Conservation (phyloP, 495 filamentous ascomycete genomes). For the Ramalina peruviana region DNA sequence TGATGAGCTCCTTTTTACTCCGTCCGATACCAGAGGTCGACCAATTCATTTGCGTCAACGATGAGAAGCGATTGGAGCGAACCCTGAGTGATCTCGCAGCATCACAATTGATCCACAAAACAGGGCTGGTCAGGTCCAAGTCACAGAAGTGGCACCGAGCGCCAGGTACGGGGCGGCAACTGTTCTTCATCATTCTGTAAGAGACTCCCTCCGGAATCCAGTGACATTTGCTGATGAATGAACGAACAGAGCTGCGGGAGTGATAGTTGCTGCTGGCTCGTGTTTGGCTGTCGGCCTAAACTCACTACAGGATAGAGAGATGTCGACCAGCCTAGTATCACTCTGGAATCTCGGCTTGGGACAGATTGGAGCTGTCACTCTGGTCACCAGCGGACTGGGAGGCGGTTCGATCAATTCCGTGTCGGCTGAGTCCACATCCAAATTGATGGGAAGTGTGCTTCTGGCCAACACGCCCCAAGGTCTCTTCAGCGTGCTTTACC, state of each 20-base stretch:
- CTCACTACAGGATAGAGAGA: background rate
- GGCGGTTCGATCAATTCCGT: no score
- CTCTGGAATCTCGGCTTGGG: background rate
- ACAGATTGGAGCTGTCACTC: background rate
- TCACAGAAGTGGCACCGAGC: background rate
- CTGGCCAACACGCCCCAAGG: constrained; percentile 31
- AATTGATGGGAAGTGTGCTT: constrained; percentile 5
- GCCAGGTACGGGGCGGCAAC: background rate
- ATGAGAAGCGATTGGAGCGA: constrained; percentile 12
- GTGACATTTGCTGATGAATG: background rate
- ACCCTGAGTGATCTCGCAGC: background rate
- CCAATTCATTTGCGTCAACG: constrained; percentile 19
- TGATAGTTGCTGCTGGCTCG: background rate
- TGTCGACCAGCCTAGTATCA: background rate
- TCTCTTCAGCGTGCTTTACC: constrained; percentile 28
- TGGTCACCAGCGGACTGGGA: background rate
- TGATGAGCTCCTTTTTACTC: background rate
- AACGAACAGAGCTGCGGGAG: background rate
- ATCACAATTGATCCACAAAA: no score
- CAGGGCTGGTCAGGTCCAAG: background rate
- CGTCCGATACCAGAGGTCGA: background rate
- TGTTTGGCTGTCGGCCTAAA: background rate
- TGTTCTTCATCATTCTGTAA: constrained; percentile 1
- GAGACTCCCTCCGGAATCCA: no score
- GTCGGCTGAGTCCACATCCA: no score